These are phyloP conservation scores for Cystobasidiaceae sp. DNA, from an alignment of 1,284 basidiomycete species.

Conservation along the genomic window DNA sequence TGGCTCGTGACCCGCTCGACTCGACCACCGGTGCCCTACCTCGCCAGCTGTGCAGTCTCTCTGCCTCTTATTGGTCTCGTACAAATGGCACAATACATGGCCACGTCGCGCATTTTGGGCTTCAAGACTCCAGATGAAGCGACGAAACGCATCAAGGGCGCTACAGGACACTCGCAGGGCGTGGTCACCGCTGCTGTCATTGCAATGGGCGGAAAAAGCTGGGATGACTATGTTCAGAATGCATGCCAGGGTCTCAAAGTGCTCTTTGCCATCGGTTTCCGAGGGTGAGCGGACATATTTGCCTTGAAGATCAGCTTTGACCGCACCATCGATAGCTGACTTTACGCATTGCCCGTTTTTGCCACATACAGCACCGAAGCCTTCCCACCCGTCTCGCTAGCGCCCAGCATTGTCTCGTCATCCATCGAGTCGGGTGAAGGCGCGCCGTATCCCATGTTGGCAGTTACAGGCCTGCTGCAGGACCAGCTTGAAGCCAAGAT, in stretches of 20 bases:
- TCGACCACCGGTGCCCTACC: slow-evolving; percentile 76
- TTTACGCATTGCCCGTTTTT: slow-evolving; percentile 52
- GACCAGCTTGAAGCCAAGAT: slow-evolving; percentile 70
- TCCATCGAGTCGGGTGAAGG: slow-evolving; percentile 89
- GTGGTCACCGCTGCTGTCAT: slow-evolving; percentile 86
- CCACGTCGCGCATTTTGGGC: slow-evolving; percentile 66
- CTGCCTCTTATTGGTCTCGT: slow-evolving; percentile 93
- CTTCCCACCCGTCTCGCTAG: slow-evolving; percentile 88
- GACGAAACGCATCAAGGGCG: slow-evolving; percentile 26
- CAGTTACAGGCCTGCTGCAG: slow-evolving; percentile 67
- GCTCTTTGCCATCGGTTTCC: slow-evolving; percentile 88
- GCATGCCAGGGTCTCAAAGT: slow-evolving; percentile 77
- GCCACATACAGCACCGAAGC: slow-evolving; percentile 49
- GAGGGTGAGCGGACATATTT: slow-evolving; percentile 52
- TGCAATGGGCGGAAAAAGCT: slow-evolving; percentile 47
- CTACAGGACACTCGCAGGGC: slow-evolving; percentile 93
- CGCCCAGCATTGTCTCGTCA: slow-evolving; percentile 81
- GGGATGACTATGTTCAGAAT: slow-evolving; percentile 62
- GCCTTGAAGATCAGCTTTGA: background rate
- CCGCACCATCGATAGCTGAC: background rate
- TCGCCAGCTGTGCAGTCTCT: slow-evolving; percentile 91
- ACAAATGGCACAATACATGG: slow-evolving; percentile 87
- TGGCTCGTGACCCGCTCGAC: slow-evolving; percentile 72
- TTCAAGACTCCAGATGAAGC: slow-evolving; percentile 50
- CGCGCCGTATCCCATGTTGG: slow-evolving; percentile 86